phyloP scores from a whole-genome alignment of 768 basidiomycete genomes.

The Agaricus subrufescens region DNA sequence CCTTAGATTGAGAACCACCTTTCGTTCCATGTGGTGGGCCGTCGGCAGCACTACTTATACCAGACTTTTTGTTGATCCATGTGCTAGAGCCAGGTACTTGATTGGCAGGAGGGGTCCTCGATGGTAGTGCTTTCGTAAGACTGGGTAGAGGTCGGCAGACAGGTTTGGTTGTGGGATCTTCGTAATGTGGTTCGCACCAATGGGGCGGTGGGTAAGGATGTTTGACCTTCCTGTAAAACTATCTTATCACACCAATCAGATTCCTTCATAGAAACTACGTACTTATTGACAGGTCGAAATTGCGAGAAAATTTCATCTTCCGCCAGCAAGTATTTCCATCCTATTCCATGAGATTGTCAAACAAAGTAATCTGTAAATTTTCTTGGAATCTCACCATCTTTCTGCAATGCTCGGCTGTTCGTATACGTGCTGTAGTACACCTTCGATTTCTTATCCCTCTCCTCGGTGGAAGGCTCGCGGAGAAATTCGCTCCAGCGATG shows the following conservation, averaged over 20 bases:
- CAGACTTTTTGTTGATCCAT: not conserved
- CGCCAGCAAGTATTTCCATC: slow-evolving; percentile 47
- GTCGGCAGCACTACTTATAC: not conserved
- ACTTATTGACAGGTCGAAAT: slow-evolving; percentile 25
- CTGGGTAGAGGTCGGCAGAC: slow-evolving; percentile 13
- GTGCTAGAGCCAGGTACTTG: slow-evolving; percentile 4
- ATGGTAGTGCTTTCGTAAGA: slow-evolving; percentile 7
- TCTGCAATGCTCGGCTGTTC: slow-evolving; percentile 39
- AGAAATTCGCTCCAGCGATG: slow-evolving; percentile 47
- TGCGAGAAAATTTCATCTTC: slow-evolving; percentile 37
- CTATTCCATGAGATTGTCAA: slow-evolving; percentile 18
- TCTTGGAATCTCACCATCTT: slow-evolving; percentile 36
- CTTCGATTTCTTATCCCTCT: slow-evolving; percentile 29
- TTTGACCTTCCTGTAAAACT: slow-evolving; percentile 8
- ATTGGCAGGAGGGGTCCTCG: slow-evolving; percentile 1
- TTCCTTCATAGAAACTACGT: slow-evolving; percentile 18
- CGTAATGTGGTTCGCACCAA: slow-evolving; percentile 11
- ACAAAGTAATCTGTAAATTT: not conserved
- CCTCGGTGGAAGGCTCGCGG: slow-evolving; percentile 31
- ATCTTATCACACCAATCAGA: not conserved
- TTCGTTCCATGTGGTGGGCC: not conserved
- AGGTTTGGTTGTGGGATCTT: slow-evolving; percentile 12
- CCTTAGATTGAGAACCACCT: not conserved
- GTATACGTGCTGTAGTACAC: slow-evolving; percentile 40
- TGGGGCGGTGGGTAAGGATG: slow-evolving; percentile 11